phyloP scores from a whole-genome alignment of 1,284 basidiomycete genomes.

The Rhodotorula sp. region DNA sequence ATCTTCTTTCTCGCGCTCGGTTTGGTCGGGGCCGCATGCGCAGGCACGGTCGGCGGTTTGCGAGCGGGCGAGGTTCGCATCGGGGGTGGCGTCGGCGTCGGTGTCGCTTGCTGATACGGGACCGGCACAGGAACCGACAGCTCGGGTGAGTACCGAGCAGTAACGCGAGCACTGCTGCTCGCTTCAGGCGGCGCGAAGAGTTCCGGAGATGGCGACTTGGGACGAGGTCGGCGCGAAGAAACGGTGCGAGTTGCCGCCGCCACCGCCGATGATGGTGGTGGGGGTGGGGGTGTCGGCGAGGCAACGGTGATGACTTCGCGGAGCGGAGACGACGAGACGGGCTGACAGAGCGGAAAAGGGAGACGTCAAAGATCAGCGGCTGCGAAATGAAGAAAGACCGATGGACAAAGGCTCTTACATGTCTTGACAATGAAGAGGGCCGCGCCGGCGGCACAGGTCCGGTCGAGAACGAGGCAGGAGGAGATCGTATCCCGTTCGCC shows the following conservation, averaged over 20 bases:
- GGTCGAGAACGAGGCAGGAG: neutral
- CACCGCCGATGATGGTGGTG: neutral
- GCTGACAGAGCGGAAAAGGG: neutral
- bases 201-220: slow-evolving; percentile 5
- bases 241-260: neutral
- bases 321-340: neutral
- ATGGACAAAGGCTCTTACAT: neutral
- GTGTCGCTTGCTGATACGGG: slow-evolving; percentile 4
- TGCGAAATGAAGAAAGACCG: too few relatives aligned
- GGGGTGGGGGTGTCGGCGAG: neutral
- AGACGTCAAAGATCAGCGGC: too few relatives aligned
- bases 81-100: slow-evolving; percentile 16
- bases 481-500: neutral
- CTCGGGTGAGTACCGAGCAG: neutral
- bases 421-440: neutral
- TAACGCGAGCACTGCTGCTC: neutral
- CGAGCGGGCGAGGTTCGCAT: neutral
- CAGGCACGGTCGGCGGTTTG: too few relatives aligned
- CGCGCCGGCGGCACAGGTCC: neutral
- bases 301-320: slow-evolving; percentile 7
- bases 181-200: neutral
- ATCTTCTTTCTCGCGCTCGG: neutral
- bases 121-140: neutral
- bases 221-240: neutral
- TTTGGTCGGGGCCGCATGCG: neutral